Conservation (phyloP, 1,284 basidiomycete genomes). For the Microbotryum intermedium region DNA sequence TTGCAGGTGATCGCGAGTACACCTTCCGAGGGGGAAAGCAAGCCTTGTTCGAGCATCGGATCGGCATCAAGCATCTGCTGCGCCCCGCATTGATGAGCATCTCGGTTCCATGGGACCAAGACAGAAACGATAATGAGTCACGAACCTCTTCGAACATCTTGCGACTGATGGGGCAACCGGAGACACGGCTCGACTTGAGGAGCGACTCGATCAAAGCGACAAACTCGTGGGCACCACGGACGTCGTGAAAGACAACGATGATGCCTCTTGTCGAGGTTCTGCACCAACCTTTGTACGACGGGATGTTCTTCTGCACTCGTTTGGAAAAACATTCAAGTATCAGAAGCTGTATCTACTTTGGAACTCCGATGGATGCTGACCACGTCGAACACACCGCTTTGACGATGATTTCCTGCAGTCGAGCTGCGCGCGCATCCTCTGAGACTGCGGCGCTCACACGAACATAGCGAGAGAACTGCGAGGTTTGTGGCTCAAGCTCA, state of each 20-base stretch:
- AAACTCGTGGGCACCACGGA: conserved; percentile 5
- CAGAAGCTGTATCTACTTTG: too few species aligned
- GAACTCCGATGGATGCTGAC: too few species aligned
- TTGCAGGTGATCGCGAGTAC: conserved; percentile 13
- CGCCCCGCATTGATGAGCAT: not conserved
- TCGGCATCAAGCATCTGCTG: conserved; percentile 7
- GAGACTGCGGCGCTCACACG: too few species aligned
- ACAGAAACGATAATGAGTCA: not conserved
- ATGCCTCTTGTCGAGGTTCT: not conserved
- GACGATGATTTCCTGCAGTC: too few species aligned
- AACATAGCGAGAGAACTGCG: too few species aligned
- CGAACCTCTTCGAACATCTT: conserved; percentile 11
- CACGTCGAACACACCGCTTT: too few species aligned
- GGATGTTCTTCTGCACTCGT: too few species aligned
- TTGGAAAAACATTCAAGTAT: too few species aligned
- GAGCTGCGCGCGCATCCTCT: too few species aligned
- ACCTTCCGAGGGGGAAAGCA: conserved; percentile 20
- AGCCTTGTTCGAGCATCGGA: not conserved
- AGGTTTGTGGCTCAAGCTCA: too few species aligned
- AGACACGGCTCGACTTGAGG: not conserved
- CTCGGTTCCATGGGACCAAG: not conserved
- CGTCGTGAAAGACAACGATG: conserved; percentile 22
- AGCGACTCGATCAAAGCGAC: not conserved
- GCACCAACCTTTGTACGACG: too few species aligned
- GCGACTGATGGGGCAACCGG: conserved; percentile 9